phyloP scores from a whole-genome alignment of 257 asterid species.

The Schizonepeta tenuifolia region DNA sequence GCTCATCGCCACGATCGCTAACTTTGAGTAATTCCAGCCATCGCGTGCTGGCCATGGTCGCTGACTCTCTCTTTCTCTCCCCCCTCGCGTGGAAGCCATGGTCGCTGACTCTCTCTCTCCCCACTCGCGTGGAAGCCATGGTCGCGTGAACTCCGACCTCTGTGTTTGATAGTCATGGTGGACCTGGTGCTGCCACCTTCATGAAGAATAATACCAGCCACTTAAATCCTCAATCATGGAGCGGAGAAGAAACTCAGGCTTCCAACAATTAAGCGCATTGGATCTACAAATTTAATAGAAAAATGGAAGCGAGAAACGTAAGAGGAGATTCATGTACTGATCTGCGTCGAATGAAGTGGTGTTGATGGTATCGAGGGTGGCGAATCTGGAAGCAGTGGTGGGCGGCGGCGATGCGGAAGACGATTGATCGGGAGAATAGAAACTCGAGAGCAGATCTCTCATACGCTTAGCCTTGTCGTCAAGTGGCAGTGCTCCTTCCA shows the following conservation, averaged over 20 bases:
- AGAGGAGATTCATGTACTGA: slow-evolving; percentile 97
- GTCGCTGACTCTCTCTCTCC: no score
- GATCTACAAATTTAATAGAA: not conserved
- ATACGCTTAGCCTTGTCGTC: slow-evolving; percentile 97
- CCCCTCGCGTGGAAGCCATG: no score
- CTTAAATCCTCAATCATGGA: slow-evolving; percentile 1
- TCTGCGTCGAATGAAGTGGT: slow-evolving; percentile 86
- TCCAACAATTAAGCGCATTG: not conserved
- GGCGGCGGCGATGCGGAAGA: slow-evolving; percentile 47
- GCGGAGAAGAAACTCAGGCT: not conserved
- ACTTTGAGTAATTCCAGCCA: no score
- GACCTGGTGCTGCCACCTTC: no score
- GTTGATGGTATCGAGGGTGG: slow-evolving; percentile 93
- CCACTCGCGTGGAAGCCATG: no score
- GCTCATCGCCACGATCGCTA: no score
- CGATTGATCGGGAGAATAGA: slow-evolving; percentile 81
- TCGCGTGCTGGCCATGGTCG: no score
- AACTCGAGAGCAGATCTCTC: slow-evolving; percentile 96
- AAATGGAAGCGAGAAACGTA: slow-evolving; percentile 35
- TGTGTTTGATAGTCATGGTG: no score
- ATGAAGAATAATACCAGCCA: no score
- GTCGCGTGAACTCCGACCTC: no score
- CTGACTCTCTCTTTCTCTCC: no score
- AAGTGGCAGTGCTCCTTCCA: slow-evolving; percentile 57
- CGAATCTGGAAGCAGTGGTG: slow-evolving; percentile 74